Conservation (phyloP, 106 monocot species). For the Gastrodia elata region DNA sequence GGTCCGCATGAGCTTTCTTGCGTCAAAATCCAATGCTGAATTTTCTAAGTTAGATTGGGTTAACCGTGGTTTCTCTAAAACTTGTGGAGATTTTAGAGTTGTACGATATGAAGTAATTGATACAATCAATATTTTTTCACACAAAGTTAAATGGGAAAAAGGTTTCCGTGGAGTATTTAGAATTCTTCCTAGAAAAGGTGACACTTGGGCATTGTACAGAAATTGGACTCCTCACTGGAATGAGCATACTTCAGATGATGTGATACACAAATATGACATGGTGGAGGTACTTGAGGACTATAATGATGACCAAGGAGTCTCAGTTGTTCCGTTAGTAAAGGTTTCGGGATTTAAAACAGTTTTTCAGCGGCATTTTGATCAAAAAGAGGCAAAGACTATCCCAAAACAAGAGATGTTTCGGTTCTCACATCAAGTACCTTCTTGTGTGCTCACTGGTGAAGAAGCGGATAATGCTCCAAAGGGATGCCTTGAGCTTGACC, state of each 20-base stretch:
- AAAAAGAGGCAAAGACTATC: slow-evolving; percentile 29
- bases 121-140: slow-evolving; percentile 47
- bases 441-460: slow-evolving; percentile 32
- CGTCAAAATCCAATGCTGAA: slow-evolving; percentile 42
- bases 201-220: slow-evolving; percentile 52
- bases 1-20: slow-evolving; percentile 41
- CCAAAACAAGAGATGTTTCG: slow-evolving; percentile 49
- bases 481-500: slow-evolving; percentile 54
- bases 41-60: slow-evolving; percentile 54
- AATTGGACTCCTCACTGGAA: slow-evolving; percentile 57
- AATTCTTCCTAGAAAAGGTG: slow-evolving; percentile 40
- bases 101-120: slow-evolving; percentile 34
- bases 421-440: slow-evolving; percentile 56
- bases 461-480: slow-evolving; percentile 48
- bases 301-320: slow-evolving; percentile 37
- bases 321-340: slow-evolving; percentile 39
- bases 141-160: slow-evolving; percentile 47
- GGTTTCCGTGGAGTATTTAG: slow-evolving; percentile 31
- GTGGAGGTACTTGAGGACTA: slow-evolving; percentile 53
- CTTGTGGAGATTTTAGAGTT: slow-evolving; percentile 49
- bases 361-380: slow-evolving; percentile 32
- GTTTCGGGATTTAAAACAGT: slow-evolving; percentile 63
- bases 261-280: slow-evolving; percentile 62
- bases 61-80: slow-evolving; percentile 46
- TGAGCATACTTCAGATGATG: slow-evolving; percentile 42